These are phyloP conservation scores for Coemansia reversa DNA, from an alignment of 192 early-diverging fungal species.

Conservation along the genomic window DNA sequence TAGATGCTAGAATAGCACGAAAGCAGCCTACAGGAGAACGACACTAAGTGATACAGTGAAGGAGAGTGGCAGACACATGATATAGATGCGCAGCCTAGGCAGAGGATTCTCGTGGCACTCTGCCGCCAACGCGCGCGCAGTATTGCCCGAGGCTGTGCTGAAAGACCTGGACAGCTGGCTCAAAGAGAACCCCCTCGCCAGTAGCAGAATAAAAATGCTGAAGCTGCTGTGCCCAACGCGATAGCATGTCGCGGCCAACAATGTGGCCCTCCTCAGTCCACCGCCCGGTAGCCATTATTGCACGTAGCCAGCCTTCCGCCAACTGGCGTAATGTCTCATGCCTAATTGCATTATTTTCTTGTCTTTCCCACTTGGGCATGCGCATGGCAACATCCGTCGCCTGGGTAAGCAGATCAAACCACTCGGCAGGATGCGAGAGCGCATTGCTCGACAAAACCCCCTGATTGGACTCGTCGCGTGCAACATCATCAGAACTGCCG, in stretches of 20 bases:
- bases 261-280: slow-evolving; percentile 79
- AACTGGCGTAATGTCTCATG: slow-evolving; percentile 68
- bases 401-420: slow-evolving; percentile 80
- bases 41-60: neutral
- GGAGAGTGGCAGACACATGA: too few species aligned
- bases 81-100: neutral
- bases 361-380: slow-evolving; percentile 78
- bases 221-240: slow-evolving; percentile 72
- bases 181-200: slow-evolving; percentile 39
- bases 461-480: neutral
- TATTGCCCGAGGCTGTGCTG: slow-evolving; percentile 39
- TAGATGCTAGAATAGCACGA: too few species aligned
- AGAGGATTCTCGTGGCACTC: slow-evolving; percentile 17
- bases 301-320: slow-evolving; percentile 72
- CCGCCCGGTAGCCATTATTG: slow-evolving; percentile 69
- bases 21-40: too few species aligned
- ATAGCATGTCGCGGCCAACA: slow-evolving; percentile 73
- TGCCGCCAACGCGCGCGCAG: slow-evolving; percentile 7
- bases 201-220: slow-evolving; percentile 26
- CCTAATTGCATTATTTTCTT: slow-evolving; percentile 66
- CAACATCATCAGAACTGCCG: neutral
- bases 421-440: slow-evolving; percentile 53
- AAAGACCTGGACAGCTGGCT: slow-evolving; percentile 47
- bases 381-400: slow-evolving; percentile 72
- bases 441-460: slow-evolving; percentile 11